Percentiles rank a stretch among this genome's conserved stretches.
These are phyloP conservation scores for Lipomyces oligophaga DNA, from an alignment of 805 yeast genomes.

Conservation along the genomic window DNA sequence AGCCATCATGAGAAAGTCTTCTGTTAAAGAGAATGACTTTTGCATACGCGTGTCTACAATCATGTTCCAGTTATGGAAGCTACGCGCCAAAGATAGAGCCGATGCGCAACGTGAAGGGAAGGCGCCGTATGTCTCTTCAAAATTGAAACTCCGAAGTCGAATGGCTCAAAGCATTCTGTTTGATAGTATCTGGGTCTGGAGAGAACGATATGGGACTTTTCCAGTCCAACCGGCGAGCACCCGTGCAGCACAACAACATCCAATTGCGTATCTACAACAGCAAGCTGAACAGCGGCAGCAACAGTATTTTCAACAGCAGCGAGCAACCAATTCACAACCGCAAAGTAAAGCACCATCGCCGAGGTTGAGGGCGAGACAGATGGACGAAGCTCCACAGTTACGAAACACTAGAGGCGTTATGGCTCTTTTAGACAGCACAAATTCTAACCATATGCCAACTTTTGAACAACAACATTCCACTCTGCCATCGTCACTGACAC, in stretches of 20 bases:
- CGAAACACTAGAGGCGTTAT: slow-evolving; percentile 21
- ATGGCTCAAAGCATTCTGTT: slow-evolving; percentile 92
- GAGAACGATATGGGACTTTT: slow-evolving; percentile 70
- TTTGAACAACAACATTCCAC: slow-evolving; percentile 22
- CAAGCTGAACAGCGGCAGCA: slow-evolving; percentile 7
- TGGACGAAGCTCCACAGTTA: slow-evolving; percentile 17
- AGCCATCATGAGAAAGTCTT: slow-evolving; percentile 66
- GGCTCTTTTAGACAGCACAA: slow-evolving; percentile 20
- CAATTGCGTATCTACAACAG: slow-evolving; percentile 9
- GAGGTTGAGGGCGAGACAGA: slow-evolving; percentile 10
- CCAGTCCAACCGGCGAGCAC: slow-evolving; percentile 21
- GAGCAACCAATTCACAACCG: slow-evolving; percentile 1
- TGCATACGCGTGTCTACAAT: slow-evolving; percentile 90
- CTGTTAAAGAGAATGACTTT: slow-evolving; percentile 85
- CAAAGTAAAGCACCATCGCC: slow-evolving; percentile 18
- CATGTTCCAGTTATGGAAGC: slow-evolving; percentile 90
- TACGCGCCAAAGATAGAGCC: slow-evolving; percentile 47
- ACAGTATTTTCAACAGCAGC: not conserved
- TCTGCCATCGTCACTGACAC: slow-evolving; percentile 10
- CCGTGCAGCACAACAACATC: slow-evolving; percentile 20
- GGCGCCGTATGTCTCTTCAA: slow-evolving; percentile 29
- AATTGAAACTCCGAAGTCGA: slow-evolving; percentile 57
- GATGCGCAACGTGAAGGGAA: slow-evolving; percentile 18
- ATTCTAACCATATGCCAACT: slow-evolving; percentile 12
- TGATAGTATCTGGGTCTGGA: slow-evolving; percentile 77